Percentiles rank a stretch among this genome's conserved stretches.
These are phyloP conservation scores for Globisporangium spinosum DNA, from an alignment of 352 stramenopile species.

Conservation along the genomic window DNA sequence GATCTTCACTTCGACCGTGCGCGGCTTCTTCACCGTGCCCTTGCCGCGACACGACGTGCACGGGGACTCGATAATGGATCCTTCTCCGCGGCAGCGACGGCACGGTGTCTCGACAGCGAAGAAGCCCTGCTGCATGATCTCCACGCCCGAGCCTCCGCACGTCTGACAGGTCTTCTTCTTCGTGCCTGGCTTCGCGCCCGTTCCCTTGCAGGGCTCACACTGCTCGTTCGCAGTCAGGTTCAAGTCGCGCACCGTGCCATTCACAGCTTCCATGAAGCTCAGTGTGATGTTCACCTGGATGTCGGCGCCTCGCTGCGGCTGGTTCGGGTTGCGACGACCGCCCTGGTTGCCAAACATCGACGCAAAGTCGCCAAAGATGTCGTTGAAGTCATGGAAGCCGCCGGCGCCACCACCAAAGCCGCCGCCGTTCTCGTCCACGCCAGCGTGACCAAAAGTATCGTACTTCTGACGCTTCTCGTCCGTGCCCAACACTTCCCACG, in stretches of 20 bases:
- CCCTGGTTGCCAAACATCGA: conserved; percentile 74
- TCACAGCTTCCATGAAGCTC: conserved; percentile 94
- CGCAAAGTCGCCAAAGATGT: conserved; percentile 87
- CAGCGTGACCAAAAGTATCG: conserved; percentile 93
- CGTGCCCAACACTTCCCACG: conserved; percentile 92
- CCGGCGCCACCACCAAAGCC: conserved; percentile 50
- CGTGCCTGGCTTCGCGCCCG: conserved; percentile 78
- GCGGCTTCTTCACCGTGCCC: conserved; percentile 86
- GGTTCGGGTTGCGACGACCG: conserved; percentile 51
- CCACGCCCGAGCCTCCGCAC: conserved; percentile 81
- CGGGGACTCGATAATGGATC: conserved; percentile 80
- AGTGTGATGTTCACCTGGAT: conserved; percentile 93
- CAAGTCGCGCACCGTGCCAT: conserved; percentile 89
- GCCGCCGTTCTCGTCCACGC: conserved; percentile 89
- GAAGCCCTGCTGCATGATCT: conserved; percentile 87
- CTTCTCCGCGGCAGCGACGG: conserved; percentile 75
- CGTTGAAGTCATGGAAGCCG: conserved; percentile 82
- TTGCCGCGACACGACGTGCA: conserved; percentile 78
- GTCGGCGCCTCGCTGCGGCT: conserved; percentile 88
- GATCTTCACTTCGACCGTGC: conserved; percentile 92
- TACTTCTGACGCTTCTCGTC: conserved; percentile 93
- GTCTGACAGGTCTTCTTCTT: conserved; percentile 73
- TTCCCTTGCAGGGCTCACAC: conserved; percentile 78
- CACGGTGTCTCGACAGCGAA: conserved; percentile 88
- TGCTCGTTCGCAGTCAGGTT: conserved; percentile 74